Percentiles rank a stretch among this genome's conserved stretches.
Conservation (phyloP, 768 basidiomycete genomes). For the Auricularia sp. region DNA sequence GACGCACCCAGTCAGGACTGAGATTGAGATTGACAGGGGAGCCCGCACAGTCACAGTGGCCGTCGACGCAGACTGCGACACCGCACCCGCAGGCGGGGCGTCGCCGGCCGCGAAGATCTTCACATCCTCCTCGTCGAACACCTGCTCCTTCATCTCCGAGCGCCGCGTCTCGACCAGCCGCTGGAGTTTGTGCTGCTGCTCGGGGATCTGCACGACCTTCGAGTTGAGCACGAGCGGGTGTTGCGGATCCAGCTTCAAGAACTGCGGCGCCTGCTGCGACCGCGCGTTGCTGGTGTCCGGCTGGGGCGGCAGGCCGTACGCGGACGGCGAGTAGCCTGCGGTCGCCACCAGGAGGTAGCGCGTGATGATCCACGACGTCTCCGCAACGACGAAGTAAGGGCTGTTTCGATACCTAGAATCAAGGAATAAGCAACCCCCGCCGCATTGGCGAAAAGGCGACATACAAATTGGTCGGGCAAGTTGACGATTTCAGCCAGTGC, state of each 20-base stretch:
- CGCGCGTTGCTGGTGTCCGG: background rate
- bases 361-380: constrained; percentile 63
- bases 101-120: constrained; percentile 28
- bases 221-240: constrained; percentile 32
- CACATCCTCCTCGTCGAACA: constrained; percentile 43
- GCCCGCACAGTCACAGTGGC: too few relatives aligned
- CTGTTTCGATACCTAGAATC: constrained; percentile 12
- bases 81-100: background rate
- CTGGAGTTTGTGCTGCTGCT: constrained; percentile 46
- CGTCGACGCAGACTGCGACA: background rate
- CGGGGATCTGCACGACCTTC: constrained; percentile 39
- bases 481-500: constrained; percentile 63
- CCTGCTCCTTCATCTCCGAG: constrained; percentile 29
- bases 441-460: constrained; percentile 5
- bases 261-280: constrained; percentile 21
- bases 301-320: background rate
- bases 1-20: background rate
- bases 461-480: constrained; percentile 45
- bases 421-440: background rate
- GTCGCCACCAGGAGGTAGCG: constrained; percentile 55
- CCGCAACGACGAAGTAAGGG: constrained; percentile 50
- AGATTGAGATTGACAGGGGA: background rate
- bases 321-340: constrained; percentile 3
- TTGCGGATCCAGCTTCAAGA: constrained; percentile 40
- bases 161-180: constrained; percentile 34